Base-by-base conservation (phyloP, 108 stramenopile genomes). In the Nitzschia sp. region DNA sequence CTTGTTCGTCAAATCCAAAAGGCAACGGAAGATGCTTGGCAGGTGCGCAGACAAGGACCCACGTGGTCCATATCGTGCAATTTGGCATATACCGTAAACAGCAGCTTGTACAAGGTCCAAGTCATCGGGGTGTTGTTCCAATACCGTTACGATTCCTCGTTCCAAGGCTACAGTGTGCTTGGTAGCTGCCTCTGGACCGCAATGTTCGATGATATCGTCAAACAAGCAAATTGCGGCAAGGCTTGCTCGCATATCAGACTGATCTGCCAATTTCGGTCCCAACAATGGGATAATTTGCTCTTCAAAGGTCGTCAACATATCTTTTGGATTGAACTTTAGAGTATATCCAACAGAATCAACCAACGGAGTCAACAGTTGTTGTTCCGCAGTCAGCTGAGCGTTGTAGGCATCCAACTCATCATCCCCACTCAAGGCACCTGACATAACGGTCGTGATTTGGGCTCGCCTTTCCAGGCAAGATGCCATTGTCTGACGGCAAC, bases 141-240 rank as follows among this genome's bases (percentile, higher is more conserved):
- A 52, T 20, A 78, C 85, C 10, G 60, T 63, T 19, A 80, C 52
- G 12, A 84, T 55, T 8, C 72, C 88, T 38, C 80, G 41, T 50
- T 80, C 41, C 8, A 94, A 69, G 17, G 41, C 10, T 0, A 77
- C 83, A 43, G 83, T 79, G 51, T 86, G 74, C 40, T 48, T 67
- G 12, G 74, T 66, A 11, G 87, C 86, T 22, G 83, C 81, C n/a
- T 72, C 67, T 14, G 67, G 40, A 25, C 92, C 89, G 54, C 87
- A 88, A 65, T 83, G 79, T 52, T 91, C 92, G 26, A 94, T 86
- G 53, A 82, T 81, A 52, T 94, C 92, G 65, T 89, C 92, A 72
- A 88, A 91, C 24, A 90, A 78, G 56, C 86, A 86, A 46, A 91
- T 63, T 2, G 89, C 83, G 41, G 86, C 80, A 37, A 86, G 64